Base-by-base conservation (phyloP, 2,329 filamentous ascomycete species). In the Colletotrichum sp. region DNA sequence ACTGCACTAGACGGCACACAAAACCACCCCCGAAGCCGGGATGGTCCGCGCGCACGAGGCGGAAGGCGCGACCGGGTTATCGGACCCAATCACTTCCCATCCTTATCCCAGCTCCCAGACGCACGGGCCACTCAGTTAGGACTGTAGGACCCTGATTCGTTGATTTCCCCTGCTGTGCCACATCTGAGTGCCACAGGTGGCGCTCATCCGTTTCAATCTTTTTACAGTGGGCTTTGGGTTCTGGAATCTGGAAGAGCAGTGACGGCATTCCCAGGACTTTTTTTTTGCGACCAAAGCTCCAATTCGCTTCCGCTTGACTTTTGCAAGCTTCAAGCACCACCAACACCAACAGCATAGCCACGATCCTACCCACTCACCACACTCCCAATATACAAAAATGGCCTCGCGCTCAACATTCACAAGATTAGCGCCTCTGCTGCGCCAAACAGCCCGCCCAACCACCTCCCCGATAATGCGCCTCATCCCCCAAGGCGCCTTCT, bases 341-440 rank as follows among this genome's bases (percentile, higher is more conserved):
- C n/a, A 39, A 24, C 34, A 34, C 15, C 63, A 28, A 5, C 16
- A 44, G 30, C n/a, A 3, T 12, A 10, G 26, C 60, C 15, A 15
- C 12, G 6, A 16, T 10, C 0, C 4, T 21, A 15, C 5, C 34
- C 9, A 10, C n/a, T 2, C 44, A 21, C 49, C 1, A 36, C 18
- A 12, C 15, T 39, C 44, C 3, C 36, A 49, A 18, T 8, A 59
- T 8, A 39, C 21, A 60, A 69, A 5, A 36, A 78, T 78, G 77
- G 72, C 77, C 8, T 73, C 69, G 24, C 76, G 76, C 18, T 49
- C 72, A 73, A 9, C 59, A 6, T 30, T 64, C 39, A 39, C 69
- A 8, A 71, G 16, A 26, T n/a, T 78, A 49, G 44, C 76, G 34
- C 69, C 76, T 21, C 24, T 76, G 21, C 36, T 78, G 49, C 77